A percentile compares a stretch with the other conserved stretches of the same genome.
Conservation (phyloP, 2,329 filamentous ascomycete genomes). For the Stagonosporopsis cucurbitacearum region DNA sequence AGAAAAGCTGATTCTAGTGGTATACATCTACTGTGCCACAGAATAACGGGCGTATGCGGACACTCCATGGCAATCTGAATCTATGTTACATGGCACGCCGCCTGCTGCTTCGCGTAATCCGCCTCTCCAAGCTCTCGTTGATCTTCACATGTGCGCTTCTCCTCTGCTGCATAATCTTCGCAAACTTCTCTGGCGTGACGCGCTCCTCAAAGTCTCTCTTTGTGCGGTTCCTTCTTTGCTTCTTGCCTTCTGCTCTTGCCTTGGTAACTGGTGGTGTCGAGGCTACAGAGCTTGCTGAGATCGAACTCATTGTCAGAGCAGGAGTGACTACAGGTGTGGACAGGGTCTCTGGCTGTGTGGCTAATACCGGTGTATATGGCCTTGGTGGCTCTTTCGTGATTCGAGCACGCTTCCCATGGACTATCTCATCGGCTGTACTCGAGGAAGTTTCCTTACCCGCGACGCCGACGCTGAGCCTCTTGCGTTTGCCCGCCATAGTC, state of each 20-base stretch:
- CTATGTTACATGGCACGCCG: not conserved
- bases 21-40: not conserved
- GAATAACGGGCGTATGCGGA: not conserved
- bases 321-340: not conserved
- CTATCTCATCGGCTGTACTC: not conserved
- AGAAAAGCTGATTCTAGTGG: not conserved
- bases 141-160: not conserved
- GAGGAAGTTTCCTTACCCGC: not conserved
- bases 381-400: not conserved
- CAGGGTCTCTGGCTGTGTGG: not conserved
- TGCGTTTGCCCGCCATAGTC: slow-evolving; percentile 1
- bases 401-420: not conserved
- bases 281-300: not conserved
- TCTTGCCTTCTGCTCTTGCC: slow-evolving; percentile 1
- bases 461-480: not conserved
- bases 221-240: not conserved
- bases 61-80: not conserved
- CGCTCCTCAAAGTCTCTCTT: slow-evolving; percentile 8
- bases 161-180: not conserved
- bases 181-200: slow-evolving; percentile 1
- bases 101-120: slow-evolving; percentile 3
- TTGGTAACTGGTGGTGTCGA: slow-evolving; percentile 2
- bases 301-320: not conserved
- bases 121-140: not conserved
- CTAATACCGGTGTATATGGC: not conserved